Conservation (phyloP, 208 protist species). For the Angomonas deanei region DNA sequence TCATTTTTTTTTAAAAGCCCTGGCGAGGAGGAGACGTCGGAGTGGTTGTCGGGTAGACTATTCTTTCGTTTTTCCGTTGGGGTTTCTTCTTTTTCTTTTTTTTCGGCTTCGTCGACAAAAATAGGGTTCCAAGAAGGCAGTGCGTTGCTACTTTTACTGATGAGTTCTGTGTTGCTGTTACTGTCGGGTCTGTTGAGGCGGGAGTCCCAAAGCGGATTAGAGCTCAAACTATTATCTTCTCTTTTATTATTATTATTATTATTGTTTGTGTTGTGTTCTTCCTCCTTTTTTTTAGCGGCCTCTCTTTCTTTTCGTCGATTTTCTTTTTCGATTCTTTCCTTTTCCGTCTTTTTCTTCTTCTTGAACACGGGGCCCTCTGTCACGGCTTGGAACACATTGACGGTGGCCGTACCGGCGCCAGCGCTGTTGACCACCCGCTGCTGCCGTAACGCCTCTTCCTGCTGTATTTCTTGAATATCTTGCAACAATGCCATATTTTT, state of each 20-base stretch:
- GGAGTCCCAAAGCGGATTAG: not conserved
- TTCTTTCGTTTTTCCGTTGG: not conserved
- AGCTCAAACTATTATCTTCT: not conserved
- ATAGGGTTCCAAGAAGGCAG: not conserved
- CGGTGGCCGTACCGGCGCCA: conserved; percentile 29
- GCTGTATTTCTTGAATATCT: not conserved
- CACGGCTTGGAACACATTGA: conserved; percentile 22
- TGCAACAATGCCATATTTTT: not conserved
- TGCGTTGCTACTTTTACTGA: not conserved
- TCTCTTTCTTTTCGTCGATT: not conserved
- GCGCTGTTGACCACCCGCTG: conserved; percentile 11
- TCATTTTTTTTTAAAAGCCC: no score
- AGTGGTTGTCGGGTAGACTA: no score
- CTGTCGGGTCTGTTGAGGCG: not conserved
- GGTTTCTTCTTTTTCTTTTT: not conserved
- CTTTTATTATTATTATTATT: no score
- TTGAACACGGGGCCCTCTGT: not conserved
- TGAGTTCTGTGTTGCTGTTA: not conserved
- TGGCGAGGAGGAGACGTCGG: no score
- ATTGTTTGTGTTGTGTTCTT: not conserved
- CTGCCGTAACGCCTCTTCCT: not conserved
- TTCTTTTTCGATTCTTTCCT: conserved; percentile 1
- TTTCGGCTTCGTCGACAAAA: not conserved
- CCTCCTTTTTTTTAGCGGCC: not conserved
- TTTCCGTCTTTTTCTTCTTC: conserved; percentile 4